These are phyloP conservation scores for Ilyonectria sp. DNA, from an alignment of 2,329 filamentous ascomycete genomes.

Conservation along the genomic window DNA sequence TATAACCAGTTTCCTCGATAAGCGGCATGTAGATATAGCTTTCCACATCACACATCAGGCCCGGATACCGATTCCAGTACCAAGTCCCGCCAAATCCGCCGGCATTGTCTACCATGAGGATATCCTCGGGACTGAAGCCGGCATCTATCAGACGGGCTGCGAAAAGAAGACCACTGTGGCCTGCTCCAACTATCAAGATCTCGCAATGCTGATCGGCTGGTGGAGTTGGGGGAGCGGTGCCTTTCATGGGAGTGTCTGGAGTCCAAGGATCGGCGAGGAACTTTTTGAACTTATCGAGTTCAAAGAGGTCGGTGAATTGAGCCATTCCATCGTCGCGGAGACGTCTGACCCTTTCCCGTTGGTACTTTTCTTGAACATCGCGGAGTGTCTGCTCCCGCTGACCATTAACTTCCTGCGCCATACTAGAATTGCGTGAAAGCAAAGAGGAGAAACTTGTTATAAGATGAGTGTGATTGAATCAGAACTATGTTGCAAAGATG, in stretches of 20 bases:
- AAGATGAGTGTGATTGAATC: too few species aligned
- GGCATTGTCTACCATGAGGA: slow-evolving; percentile 49
- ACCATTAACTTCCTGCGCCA: too few species aligned
- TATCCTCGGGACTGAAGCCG: slow-evolving; percentile 49
- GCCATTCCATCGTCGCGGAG: slow-evolving; percentile 49
- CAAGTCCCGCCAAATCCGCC: slow-evolving; percentile 22
- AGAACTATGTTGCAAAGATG: too few species aligned
- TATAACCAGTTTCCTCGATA: slow-evolving; percentile 72
- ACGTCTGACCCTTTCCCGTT: slow-evolving; percentile 53
- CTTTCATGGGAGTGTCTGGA: slow-evolving; percentile 48
- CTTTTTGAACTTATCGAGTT: too few species aligned
- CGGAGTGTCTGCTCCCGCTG: too few species aligned
- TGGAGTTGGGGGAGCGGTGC: slow-evolving; percentile 32
- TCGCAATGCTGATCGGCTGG: slow-evolving; percentile 40
- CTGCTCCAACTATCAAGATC: slow-evolving; percentile 54
- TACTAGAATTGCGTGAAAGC: too few species aligned
- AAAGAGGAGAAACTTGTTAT: too few species aligned
- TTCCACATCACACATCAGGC: slow-evolving; percentile 71
- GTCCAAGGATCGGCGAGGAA: slow-evolving; percentile 52
- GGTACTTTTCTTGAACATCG: slow-evolving; percentile 41
- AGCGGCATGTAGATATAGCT: slow-evolving; percentile 73
- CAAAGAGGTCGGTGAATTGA: too few species aligned
- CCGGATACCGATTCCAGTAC: slow-evolving; percentile 49
- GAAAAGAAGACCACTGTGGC: slow-evolving; percentile 53
- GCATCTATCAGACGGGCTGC: slow-evolving; percentile 47